These are phyloP conservation scores for Oidium heveae DNA, from an alignment of 2,329 filamentous ascomycete species.

Conservation along the genomic window DNA sequence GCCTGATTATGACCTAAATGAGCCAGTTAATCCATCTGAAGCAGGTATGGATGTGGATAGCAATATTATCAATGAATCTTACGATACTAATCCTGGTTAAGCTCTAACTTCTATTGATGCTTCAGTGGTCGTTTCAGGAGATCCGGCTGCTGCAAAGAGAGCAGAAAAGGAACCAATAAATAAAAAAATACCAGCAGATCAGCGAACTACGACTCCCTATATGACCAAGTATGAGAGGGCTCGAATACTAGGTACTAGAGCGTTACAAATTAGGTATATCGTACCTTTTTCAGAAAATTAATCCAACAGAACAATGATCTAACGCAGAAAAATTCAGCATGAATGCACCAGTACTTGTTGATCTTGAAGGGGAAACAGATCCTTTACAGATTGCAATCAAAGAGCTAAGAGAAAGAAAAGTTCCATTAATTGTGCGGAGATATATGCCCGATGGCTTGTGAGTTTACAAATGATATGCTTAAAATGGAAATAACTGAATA, in stretches of 20 bases:
- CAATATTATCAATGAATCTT: slow-evolving; percentile 25
- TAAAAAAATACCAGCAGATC: slow-evolving; percentile 75
- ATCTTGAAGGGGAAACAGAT: slow-evolving; percentile 92
- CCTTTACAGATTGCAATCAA: slow-evolving; percentile 94
- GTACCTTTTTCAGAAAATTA: not conserved
- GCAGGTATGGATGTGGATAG: slow-evolving; percentile 25
- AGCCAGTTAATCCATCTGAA: slow-evolving; percentile 29
- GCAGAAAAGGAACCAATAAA: slow-evolving; percentile 35
- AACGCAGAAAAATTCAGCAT: slow-evolving; percentile 33
- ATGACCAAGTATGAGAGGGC: slow-evolving; percentile 99
- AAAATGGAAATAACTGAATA: not conserved
- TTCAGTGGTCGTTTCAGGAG: slow-evolving; percentile 30
- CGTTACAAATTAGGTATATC: slow-evolving; percentile 75
- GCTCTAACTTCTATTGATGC: slow-evolving; percentile 13
- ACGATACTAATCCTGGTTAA: slow-evolving; percentile 29
- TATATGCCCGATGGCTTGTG: slow-evolving; percentile 94
- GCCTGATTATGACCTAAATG: slow-evolving; percentile 30
- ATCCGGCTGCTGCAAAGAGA: slow-evolving; percentile 30
- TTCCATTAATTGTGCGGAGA: slow-evolving; percentile 77
- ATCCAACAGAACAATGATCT: not conserved
- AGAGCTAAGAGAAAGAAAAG: slow-evolving; percentile 95
- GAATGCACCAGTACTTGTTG: slow-evolving; percentile 90
- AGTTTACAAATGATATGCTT: slow-evolving; percentile 16
- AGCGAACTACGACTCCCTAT: slow-evolving; percentile 83
- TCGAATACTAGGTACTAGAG: slow-evolving; percentile 75